Percentiles rank a stretch among this genome's conserved stretches.
These are phyloP conservation scores for Ophiocordyceps polyrhachis-furcata DNA, from an alignment of 2,329 filamentous ascomycete species.

Conservation along the genomic window DNA sequence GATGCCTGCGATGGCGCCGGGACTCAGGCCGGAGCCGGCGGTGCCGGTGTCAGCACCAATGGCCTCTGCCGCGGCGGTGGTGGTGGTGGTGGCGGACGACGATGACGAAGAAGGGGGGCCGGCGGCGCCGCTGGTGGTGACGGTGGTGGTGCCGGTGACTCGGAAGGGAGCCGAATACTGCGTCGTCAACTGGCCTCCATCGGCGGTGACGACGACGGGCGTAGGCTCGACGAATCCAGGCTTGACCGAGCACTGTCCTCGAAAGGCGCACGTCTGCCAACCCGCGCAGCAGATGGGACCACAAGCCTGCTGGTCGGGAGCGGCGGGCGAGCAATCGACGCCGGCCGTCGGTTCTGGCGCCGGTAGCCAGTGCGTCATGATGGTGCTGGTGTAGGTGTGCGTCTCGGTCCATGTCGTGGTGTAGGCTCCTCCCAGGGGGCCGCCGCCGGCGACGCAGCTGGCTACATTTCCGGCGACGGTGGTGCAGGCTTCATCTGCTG, in stretches of 20 bases:
- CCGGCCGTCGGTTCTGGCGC: slow-evolving; percentile 24
- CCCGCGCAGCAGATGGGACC: slow-evolving; percentile 51
- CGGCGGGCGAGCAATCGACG: slow-evolving; percentile 29
- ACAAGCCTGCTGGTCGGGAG: slow-evolving; percentile 40
- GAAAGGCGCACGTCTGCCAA: slow-evolving; percentile 45
- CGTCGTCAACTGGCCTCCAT: slow-evolving; percentile 29
- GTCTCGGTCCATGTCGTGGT: slow-evolving; percentile 45
- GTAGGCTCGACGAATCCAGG: slow-evolving; percentile 24
- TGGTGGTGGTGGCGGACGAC: slow-evolving; percentile 30
- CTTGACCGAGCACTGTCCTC: slow-evolving; percentile 38
- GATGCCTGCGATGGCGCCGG: slow-evolving; percentile 63
- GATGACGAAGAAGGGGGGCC: slow-evolving; percentile 30
- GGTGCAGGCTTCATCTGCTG: slow-evolving; percentile 27
- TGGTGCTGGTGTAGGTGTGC: slow-evolving; percentile 38
- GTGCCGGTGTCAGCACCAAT: slow-evolving; percentile 19
- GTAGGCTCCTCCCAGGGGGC: slow-evolving; percentile 19
- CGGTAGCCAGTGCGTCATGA: slow-evolving; percentile 29
- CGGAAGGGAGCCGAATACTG: slow-evolving; percentile 32
- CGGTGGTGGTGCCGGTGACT: slow-evolving; percentile 35
- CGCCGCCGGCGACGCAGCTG: slow-evolving; percentile 23
- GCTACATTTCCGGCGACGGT: slow-evolving; percentile 29
- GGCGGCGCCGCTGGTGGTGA: slow-evolving; percentile 29
- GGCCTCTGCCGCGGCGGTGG: slow-evolving; percentile 24
- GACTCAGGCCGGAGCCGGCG: slow-evolving; percentile 33
- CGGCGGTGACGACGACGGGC: slow-evolving; percentile 24